Conservation (phyloP, 148 eudicot species). For the Chenopodium quinoa region DNA sequence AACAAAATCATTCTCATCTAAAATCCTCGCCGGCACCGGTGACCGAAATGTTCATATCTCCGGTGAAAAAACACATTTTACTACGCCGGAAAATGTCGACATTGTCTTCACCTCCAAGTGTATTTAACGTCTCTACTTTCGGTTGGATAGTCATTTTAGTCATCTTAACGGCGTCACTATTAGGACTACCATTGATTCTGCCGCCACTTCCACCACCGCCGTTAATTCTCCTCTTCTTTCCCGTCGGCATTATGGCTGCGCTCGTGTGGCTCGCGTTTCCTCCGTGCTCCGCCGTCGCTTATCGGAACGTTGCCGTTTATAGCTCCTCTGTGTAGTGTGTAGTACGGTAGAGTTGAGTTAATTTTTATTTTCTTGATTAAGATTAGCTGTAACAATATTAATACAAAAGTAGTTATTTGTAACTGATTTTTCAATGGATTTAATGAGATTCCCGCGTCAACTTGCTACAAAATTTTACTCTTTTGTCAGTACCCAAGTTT, state of each 20-base stretch:
- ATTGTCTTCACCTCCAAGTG: neutral
- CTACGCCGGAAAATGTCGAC: slow-evolving; percentile 14
- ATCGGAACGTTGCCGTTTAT: slow-evolving; percentile 29
- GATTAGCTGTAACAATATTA: neutral
- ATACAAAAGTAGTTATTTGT: no score
- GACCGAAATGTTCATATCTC: neutral
- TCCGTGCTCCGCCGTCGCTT: slow-evolving; percentile 23
- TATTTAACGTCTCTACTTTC: neutral
- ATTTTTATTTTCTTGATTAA: neutral
- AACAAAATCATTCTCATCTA: neutral
- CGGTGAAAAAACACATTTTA: neutral
- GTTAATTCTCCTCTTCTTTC: slow-evolving; percentile 42
- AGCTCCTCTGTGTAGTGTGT: slow-evolving; percentile 14
- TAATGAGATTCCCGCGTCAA: neutral
- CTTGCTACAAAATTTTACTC: neutral
- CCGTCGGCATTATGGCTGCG: slow-evolving; percentile 45
- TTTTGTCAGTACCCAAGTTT: no score
- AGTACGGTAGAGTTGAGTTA: neutral
- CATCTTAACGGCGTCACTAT: slow-evolving; percentile 37
- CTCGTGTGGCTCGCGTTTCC: slow-evolving; percentile 44
- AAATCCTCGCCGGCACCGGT: neutral
- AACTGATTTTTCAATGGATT: neutral
- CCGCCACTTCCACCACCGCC: slow-evolving; percentile 61
- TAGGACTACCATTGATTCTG: slow-evolving; percentile 42
- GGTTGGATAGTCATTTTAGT: slow-evolving; percentile 32